Percentiles rank a stretch among this genome's conserved stretches.
These are phyloP conservation scores for Solanum chilense DNA, from an alignment of 257 asterid genomes.

Conservation along the genomic window DNA sequence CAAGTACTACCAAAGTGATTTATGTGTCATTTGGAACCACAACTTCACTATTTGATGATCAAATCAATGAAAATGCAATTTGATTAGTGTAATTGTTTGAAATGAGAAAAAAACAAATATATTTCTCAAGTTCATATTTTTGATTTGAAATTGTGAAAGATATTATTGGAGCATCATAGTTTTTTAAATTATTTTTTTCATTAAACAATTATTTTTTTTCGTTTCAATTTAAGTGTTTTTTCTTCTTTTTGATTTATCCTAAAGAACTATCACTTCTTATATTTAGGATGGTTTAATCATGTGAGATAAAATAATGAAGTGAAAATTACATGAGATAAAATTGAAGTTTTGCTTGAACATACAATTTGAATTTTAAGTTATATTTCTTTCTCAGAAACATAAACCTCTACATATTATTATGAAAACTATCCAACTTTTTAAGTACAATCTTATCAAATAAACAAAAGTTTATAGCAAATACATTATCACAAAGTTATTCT, in stretches of 20 bases:
- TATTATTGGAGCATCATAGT: no score
- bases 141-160: background rate
- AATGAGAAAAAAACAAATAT: background rate
- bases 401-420: background rate
- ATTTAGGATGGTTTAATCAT: background rate
- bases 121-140: background rate
- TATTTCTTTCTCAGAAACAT: no score
- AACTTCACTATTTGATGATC: slow-evolving; percentile 16
- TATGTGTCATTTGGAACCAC: slow-evolving; percentile 40
- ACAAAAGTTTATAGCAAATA: background rate
- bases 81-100: background rate
- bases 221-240: background rate
- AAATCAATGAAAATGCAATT: slow-evolving; percentile 16
- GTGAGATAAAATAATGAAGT: background rate
- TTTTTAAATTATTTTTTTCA: no score
- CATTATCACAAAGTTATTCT: background rate
- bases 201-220: no score
- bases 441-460: background rate
- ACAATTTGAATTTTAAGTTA: no score
- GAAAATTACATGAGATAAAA: background rate
- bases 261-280: background rate
- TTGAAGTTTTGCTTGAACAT: no score
- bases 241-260: background rate
- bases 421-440: background rate
- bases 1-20: slow-evolving; percentile 7